phyloP scores from a whole-genome alignment of 2,329 filamentous ascomycete species.

The Alternaria sp. region DNA sequence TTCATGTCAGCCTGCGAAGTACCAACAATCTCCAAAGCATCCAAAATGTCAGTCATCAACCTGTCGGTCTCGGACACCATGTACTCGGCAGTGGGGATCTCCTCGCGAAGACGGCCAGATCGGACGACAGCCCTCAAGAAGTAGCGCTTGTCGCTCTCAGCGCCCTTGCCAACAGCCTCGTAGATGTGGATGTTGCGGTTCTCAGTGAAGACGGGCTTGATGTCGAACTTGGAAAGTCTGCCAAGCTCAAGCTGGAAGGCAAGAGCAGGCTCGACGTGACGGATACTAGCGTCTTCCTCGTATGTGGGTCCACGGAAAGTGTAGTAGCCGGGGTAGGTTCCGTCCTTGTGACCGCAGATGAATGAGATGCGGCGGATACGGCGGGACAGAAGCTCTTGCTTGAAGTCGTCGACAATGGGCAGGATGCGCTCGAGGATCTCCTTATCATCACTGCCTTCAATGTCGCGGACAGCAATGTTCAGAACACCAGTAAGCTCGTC shows the following conservation, averaged over 20 bases:
- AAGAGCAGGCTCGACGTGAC: conserved; percentile 93
- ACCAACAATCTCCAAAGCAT: conserved; percentile 96
- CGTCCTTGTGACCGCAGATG: conserved; percentile 93
- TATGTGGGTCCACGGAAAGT: conserved; percentile 95
- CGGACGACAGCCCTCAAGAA: conserved; percentile 96
- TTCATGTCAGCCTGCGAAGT: conserved; percentile 99
- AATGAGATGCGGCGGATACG: conserved; percentile 91
- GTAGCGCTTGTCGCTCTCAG: conserved; percentile 97
- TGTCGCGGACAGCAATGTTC: conserved; percentile 89
- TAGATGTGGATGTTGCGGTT: conserved; percentile 99
- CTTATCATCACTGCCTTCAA: conserved; percentile 81
- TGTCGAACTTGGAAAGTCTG: conserved; percentile 94
- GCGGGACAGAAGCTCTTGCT: conserved; percentile 80
- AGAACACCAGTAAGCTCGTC: conserved; percentile 90
- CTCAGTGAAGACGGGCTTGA: conserved; percentile 97
- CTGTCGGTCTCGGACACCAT: conserved; percentile 96
- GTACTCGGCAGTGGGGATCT: conserved; percentile 98
- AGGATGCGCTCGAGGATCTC: conserved; percentile 79
- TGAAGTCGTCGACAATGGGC: conserved; percentile 78
- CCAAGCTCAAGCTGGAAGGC: conserved; percentile 98
- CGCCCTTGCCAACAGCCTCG: conserved; percentile 91
- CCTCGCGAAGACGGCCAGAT: conserved; percentile 90
- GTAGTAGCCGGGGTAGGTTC: conserved; percentile 95
- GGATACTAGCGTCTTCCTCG: conserved; percentile 91
- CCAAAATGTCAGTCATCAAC: conserved; percentile 95